Base-by-base conservation (phyloP, 495 filamentous ascomycete species). In the Letharia columbiana region DNA sequence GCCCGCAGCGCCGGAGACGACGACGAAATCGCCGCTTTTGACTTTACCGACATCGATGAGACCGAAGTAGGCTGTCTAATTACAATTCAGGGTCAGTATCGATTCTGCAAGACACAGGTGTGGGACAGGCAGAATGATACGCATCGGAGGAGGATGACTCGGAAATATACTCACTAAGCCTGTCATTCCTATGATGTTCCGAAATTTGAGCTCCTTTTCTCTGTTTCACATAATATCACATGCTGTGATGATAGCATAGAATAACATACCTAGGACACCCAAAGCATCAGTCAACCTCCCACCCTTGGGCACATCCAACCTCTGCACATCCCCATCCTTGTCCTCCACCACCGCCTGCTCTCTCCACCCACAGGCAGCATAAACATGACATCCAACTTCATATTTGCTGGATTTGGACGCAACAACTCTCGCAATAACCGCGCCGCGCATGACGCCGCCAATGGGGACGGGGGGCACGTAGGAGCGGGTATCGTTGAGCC, bases 21-120 rank as follows among this genome's bases (percentile, higher is more conserved):
- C 86, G 10, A 89, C 85, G 7, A 85, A 84, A 61, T 89, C 85
- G 8, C 82, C 84, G 0, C 75, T 65, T 58, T 83, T 78, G 13
- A 85, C 81, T 52, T 83, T 66, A 12, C 81, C 87, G 56, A 89
- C 77, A 56, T 85, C 77, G 44, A 81, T 67, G 71, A 90, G 79
- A 41, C 88, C 88, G 67, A 86, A 87, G 74, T 89, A 91, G 0
- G 87, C 87, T 2, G 87, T 88, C 63, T 89, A 66, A 7, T 83
- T 86, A 0, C 85, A 85, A 72, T 82, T 75, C 10, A 10, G 40
- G 40, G 40, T 42, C 2, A 42, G 40, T 12, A 13, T 42, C 40
- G 11, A 2, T 42, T 42, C 12, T 13, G 1, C 40, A 10, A 42
- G 40, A 10, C 5, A 13, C 5, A 42, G 40, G 40, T 42, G 40